Evolutionary conservation across 371 early-diverging fungal genomes (phyloP).

Genomic region (Neoconidiobolus thromboides): DNA sequence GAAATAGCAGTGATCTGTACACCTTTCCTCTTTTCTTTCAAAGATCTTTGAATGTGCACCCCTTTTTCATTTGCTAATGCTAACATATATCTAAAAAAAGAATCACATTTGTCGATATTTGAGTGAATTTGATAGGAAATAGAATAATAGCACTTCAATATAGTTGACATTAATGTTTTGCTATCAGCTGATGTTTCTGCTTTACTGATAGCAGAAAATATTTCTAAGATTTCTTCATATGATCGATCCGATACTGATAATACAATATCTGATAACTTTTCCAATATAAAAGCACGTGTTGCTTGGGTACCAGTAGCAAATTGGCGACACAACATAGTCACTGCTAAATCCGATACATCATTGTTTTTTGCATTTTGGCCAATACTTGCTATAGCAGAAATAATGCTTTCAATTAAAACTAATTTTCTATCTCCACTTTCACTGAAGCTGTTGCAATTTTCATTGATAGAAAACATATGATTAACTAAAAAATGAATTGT

Average conservation of each 20-base stretch:
- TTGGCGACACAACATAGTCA: constrained; percentile 36
- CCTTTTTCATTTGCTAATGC: constrained; percentile 48
- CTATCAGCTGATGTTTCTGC: constrained; percentile 24
- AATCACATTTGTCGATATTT: constrained; percentile 30
- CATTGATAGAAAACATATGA: constrained; percentile 1
- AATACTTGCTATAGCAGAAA: constrained; percentile 7
- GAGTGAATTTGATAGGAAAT: constrained; percentile 28
- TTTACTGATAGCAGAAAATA: constrained; percentile 25
- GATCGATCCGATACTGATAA: constrained; percentile 25
- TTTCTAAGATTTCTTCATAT: constrained; percentile 28
- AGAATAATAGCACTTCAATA: constrained; percentile 18
- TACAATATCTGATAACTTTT: constrained; percentile 33
- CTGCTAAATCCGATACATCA: constrained; percentile 23
- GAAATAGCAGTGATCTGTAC: constrained; percentile 24
- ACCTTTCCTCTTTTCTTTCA: constrained; percentile 26
- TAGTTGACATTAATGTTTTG: constrained; percentile 22
- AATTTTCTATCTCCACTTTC: background rate
- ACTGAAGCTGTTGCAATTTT: background rate
- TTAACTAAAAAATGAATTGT: constrained; percentile 4
- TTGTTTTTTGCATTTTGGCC: background rate
- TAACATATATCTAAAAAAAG: constrained; percentile 31
- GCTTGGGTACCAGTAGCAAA: constrained; percentile 25
- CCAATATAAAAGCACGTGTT: constrained; percentile 26
- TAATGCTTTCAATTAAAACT: background rate
- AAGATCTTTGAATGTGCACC: constrained; percentile 30